These are phyloP conservation scores for Claviceps citrina DNA, from an alignment of 2,329 filamentous ascomycete species.

Conservation along the genomic window DNA sequence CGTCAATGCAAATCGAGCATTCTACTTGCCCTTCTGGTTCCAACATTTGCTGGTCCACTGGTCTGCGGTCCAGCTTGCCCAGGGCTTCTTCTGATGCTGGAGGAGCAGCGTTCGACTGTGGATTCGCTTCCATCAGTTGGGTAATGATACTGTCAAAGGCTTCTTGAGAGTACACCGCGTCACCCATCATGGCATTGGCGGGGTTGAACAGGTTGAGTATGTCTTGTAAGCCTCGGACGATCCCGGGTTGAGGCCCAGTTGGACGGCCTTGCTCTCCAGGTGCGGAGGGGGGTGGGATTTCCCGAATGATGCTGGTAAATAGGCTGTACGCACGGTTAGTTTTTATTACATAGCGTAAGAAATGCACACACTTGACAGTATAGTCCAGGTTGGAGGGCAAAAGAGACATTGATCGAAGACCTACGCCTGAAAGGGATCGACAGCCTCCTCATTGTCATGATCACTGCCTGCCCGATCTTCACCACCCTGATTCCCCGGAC, in stretches of 20 bases:
- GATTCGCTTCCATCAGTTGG: conserved; percentile 72
- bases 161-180: conserved; percentile 82
- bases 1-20: conserved; percentile 91
- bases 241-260: conserved; percentile 7
- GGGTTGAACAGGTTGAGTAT: conserved; percentile 40
- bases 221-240: conserved; percentile 30
- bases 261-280: conserved; percentile 10
- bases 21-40: conserved; percentile 53
- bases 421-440: conserved; percentile 35
- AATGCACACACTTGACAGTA: background rate
- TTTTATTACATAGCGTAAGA: background rate
- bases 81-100: conserved; percentile 69
- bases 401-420: conserved; percentile 8
- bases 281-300: conserved; percentile 19
- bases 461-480: background rate
- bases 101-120: conserved; percentile 60
- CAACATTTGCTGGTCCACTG: conserved; percentile 55
- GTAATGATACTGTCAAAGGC: conserved; percentile 79
- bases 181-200: conserved; percentile 44
- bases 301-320: conserved; percentile 30
- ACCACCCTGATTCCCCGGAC: background rate
- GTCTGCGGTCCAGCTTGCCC: conserved; percentile 53
- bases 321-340: conserved; percentile 21
- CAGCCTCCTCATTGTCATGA: background rate
- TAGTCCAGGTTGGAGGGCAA: no score